These are phyloP conservation scores for Leishmania tarentolae DNA, from an alignment of 208 protist genomes.

Conservation along the genomic window DNA sequence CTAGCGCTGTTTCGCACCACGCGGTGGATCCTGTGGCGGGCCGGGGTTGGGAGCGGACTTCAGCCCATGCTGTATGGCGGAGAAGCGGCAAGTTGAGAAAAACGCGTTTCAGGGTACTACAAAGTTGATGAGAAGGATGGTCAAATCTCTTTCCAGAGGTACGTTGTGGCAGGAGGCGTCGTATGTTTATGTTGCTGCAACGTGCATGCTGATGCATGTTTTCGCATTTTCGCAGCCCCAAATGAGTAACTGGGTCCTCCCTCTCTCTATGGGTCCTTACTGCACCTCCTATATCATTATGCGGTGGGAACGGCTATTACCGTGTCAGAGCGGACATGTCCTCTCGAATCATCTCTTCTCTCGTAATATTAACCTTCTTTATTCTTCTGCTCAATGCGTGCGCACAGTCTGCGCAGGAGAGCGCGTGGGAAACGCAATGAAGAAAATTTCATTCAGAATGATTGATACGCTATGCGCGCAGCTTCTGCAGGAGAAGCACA, in stretches of 20 bases:
- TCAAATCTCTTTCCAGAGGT: not conserved
- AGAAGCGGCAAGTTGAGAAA: no score
- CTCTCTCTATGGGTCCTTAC: not conserved
- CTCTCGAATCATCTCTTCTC: not conserved
- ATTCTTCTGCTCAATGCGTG: not conserved
- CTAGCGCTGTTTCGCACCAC: not conserved
- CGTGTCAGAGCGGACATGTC: not conserved
- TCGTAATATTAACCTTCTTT: not conserved
- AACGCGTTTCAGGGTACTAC: not conserved
- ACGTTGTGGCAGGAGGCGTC: not conserved
- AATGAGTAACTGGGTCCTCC: not conserved
- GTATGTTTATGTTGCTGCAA: not conserved
- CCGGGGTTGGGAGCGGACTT: not conserved
- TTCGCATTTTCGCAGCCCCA: not conserved
- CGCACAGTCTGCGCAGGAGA: not conserved
- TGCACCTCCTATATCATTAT: not conserved
- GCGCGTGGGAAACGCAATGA: slow-evolving; percentile 23
- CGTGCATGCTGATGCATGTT: not conserved
- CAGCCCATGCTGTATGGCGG: not conserved
- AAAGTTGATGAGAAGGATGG: not conserved
- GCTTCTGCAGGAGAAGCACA: slow-evolving; percentile 36
- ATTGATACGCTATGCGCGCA: slow-evolving; percentile 56
- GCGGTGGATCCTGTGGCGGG: not conserved
- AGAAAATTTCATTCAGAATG: slow-evolving; percentile 37
- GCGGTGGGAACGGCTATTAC: not conserved